Evolutionary conservation across 768 basidiomycete genomes (phyloP), one percentile per base, ranked within the genome.

Genomic region (Tylopilus intermedius): DNA sequence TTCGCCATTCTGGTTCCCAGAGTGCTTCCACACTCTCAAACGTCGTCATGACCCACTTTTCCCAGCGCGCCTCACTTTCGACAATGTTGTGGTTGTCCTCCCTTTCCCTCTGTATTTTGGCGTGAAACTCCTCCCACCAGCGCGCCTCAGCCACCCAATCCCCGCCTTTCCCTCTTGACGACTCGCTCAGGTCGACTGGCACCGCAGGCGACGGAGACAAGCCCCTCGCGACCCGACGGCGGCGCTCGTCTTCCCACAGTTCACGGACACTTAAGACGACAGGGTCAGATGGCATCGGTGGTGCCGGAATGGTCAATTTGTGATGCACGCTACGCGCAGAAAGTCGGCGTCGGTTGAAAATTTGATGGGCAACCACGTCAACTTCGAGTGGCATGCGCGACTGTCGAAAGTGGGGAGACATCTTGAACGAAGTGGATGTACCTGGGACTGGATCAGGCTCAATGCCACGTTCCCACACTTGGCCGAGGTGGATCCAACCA

Each of bases 221-320:
- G 1, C 92, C 92, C 32, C 77, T 79, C 4, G 75, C 76, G 24
- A 69, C 67, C 18, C 94, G 78, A 8, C 93, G 81, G 10, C 76
- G 76, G n/a, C 88, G 81, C 71, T 99, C 95, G 61, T 97, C 94
- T 47, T 94, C 90, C 95, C 95, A 99, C 2, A 98, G 76, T 70
- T 97, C 95, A 56, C 90, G 84, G 43, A 98, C 88, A 62, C 91
- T 86, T 39, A 84, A 75, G 6, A 99, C 88, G 26, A 95, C 78
- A 41, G 89, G 90, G 59, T 90, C 89, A 10, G 76, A 57, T 50
- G 82, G 66, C 14, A 77, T 59, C 39, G 72, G 62, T 18, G 79
- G 71, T 30, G 76, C 69, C 50, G 86, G 81, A 54, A 93, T 88
- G 26, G 66, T 57, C 41, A 86, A 72, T 53, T 79, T 77, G 62